Evolutionary conservation across 768 basidiomycete genomes (phyloP).

Genomic region (Phanerochaete sordida): DNA sequence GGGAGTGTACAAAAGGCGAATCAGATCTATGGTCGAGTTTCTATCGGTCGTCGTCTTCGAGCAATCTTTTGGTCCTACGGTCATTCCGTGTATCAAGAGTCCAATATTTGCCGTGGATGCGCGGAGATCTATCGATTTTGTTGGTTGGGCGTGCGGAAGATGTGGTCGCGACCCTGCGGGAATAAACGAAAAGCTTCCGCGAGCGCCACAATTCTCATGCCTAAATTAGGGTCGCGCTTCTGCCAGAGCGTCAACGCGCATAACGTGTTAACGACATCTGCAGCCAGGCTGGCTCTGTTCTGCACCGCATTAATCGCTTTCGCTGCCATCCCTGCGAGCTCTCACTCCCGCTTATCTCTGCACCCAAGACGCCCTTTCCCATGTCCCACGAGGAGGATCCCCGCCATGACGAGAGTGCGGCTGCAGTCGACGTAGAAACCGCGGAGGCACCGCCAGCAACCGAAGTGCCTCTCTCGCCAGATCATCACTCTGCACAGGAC

Average conservation of each 20-base stretch:
- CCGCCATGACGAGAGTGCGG: not conserved
- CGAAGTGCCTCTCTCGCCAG: not conserved
- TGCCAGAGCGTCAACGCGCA: not conserved
- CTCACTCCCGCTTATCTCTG: not conserved
- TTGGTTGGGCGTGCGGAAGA: too few relatives aligned
- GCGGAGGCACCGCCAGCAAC: not conserved
- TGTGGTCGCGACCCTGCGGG: not conserved
- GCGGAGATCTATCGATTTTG: too few relatives aligned
- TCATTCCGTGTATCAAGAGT: too few relatives aligned
- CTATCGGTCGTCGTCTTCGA: too few relatives aligned
- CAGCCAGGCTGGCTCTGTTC: conserved; percentile 11
- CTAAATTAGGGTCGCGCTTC: not conserved
- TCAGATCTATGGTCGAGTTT: too few relatives aligned
- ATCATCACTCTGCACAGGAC: not conserved
- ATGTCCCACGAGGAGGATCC: not conserved
- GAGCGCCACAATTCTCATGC: not conserved
- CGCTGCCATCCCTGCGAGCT: not conserved
- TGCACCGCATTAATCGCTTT: not conserved
- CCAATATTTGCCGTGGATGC: too few relatives aligned
- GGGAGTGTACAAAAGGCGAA: too few relatives aligned
- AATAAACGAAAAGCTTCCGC: not conserved
- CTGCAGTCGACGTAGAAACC: not conserved
- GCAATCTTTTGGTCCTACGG: too few relatives aligned
- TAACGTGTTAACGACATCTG: conserved; percentile 2
- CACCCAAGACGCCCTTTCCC: not conserved